Conservation (phyloP, 2,329 filamentous ascomycete species). For the Hypoxylon sp. region DNA sequence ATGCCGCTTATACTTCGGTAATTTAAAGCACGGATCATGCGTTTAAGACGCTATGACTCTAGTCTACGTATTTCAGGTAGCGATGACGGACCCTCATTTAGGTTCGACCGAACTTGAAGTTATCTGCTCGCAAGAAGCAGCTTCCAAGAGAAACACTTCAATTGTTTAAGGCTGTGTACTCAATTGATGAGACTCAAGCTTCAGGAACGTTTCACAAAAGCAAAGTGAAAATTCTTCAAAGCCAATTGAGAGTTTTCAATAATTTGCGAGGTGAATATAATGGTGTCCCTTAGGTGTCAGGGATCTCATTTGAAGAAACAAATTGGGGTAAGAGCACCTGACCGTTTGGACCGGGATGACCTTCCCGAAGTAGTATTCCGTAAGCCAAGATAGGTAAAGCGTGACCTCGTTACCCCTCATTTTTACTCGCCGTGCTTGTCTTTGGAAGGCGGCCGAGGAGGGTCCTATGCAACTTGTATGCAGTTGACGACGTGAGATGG, state of each 20-base stretch:
- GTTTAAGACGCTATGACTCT: slow-evolving; percentile 23
- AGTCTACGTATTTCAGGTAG: slow-evolving; percentile 19
- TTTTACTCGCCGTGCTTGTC: slow-evolving; percentile 40
- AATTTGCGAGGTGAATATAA: slow-evolving; percentile 36
- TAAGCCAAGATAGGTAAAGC: slow-evolving; percentile 36
- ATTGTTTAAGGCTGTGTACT: slow-evolving; percentile 5
- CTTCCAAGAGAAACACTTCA: slow-evolving; percentile 11
- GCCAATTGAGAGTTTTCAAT: slow-evolving; percentile 31
- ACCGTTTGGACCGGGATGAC: slow-evolving; percentile 41
- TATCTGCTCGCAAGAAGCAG: neutral
- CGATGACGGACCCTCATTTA: slow-evolving; percentile 16
- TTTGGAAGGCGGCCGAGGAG: slow-evolving; percentile 33
- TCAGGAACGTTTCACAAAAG: slow-evolving; percentile 14
- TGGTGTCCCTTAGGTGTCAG: slow-evolving; percentile 28
- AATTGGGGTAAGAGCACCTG: slow-evolving; percentile 44
- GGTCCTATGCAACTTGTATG: slow-evolving; percentile 35
- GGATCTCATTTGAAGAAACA: slow-evolving; percentile 40
- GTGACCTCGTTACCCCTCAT: slow-evolving; percentile 45
- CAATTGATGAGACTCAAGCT: slow-evolving; percentile 29
- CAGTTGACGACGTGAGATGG: slow-evolving; percentile 33
- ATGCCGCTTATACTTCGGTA: slow-evolving; percentile 41
- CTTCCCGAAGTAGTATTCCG: slow-evolving; percentile 44
- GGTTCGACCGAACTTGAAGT: slow-evolving; percentile 26
- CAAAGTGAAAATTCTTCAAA: slow-evolving; percentile 9
- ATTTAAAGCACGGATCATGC: slow-evolving; percentile 26